phyloP scores from a whole-genome alignment of 228 moss, liverwort and hornwort species.

The Sphagnum fallax region DNA sequence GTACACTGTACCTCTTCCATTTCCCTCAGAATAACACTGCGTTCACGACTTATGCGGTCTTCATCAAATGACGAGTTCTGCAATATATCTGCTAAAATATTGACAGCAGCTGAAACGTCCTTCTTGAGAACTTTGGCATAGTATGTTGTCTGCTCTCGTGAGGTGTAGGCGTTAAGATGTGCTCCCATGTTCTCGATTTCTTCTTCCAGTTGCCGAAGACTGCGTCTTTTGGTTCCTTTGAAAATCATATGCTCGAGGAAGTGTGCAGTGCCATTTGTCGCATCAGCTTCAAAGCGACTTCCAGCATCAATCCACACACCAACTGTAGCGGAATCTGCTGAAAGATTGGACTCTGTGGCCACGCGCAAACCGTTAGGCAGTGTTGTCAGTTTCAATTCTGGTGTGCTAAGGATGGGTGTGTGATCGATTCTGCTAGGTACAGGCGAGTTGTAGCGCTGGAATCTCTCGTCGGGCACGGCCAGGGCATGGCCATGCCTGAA shows the following conservation, averaged over 20 bases:
- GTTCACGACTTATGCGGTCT: constrained; percentile 77
- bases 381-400: constrained; percentile 64
- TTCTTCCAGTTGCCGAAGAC: constrained; percentile 60
- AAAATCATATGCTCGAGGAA: constrained; percentile 97
- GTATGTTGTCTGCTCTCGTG: constrained; percentile 85
- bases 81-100: constrained; percentile 77
- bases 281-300: constrained; percentile 68
- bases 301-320: constrained; percentile 97
- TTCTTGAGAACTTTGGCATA: constrained; percentile 80
- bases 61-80: constrained; percentile 86
- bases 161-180: constrained; percentile 86
- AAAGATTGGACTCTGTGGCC: constrained; percentile 60
- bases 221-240: constrained; percentile 72
- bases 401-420: constrained; percentile 49
- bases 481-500: constrained; percentile 62
- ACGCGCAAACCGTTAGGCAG: constrained; percentile 74
- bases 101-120: constrained; percentile 65
- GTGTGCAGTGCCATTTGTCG: constrained; percentile 84
- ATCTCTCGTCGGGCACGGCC: constrained; percentile 54
- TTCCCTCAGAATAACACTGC: constrained; percentile 70
- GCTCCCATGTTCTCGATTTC: constrained; percentile 98
- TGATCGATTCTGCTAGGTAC: constrained; percentile 55
- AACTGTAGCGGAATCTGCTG: constrained; percentile 67
- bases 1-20: constrained; percentile 62
- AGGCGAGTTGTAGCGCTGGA: constrained; percentile 64